Base-by-base conservation (phyloP, 192 early-diverging fungal species). In the Umbelopsis isabellina region DNA sequence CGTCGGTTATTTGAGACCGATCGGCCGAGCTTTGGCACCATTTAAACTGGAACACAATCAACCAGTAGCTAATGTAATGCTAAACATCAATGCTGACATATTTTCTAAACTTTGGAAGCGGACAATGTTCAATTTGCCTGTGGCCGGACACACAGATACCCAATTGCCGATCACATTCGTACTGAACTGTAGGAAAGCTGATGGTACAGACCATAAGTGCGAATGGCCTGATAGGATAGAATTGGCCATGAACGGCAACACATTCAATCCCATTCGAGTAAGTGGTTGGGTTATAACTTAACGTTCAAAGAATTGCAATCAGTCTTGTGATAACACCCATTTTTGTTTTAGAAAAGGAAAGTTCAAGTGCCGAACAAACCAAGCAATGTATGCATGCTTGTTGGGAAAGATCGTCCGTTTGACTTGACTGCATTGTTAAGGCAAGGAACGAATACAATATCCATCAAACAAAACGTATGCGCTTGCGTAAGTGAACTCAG, bases 341-440 rank as follows among this genome's bases (percentile, higher is more conserved):
- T 30, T 30, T 3, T n/a, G 7, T 8, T 20, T 46, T 27, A 69
- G 67, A 69, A 69, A 69, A 16, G 67, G 21, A 69, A 69, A 25
- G 67, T 69, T 3, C 67, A 69, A 27, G 22, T 69, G 47, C 49
- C 67, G 20, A 52, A 52, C 47, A 49, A 52, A 52, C 22, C 67
- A 15, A 15, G n/a, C n/a, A 41, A 41, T 41, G 49, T 52, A 22
- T 48, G 35, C 22, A 69, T 52, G 27, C 23, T 69, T 10, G 49
- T 69, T 21, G 67, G 67, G n/a, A 69, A 69, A 41, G 67, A 69
- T 51, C 67, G 67, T 3, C 67, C 67, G 22, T 33, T 69, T 2
- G 67, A 69, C 27, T 48, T 69, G 13, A 52, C 46, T 1, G 1
- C 48, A 22, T 46, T 69, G 27, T 13, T 69, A 1, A 52, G 49